Evolutionary conservation across 306 rosid species (phyloP).

Genomic region (Fragaria nilgerrensis): DNA sequence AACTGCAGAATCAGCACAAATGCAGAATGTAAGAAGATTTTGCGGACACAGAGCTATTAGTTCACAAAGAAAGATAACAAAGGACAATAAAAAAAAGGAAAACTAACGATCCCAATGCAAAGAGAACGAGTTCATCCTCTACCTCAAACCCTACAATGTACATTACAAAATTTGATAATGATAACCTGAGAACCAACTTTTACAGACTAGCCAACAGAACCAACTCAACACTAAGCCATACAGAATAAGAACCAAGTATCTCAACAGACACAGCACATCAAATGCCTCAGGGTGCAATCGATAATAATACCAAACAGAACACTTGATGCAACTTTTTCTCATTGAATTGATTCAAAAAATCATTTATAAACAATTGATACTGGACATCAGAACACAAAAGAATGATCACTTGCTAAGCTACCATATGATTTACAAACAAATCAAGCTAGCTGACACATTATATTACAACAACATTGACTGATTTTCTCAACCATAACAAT

Average conservation of each 20-base stretch:
- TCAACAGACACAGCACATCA: not conserved
- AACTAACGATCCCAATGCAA: too few species aligned
- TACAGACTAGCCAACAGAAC: slow-evolving; percentile 1
- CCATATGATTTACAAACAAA: slow-evolving; percentile 17
- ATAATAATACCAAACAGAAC: not conserved
- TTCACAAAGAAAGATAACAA: too few species aligned
- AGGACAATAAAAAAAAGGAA: too few species aligned
- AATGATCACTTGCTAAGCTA: slow-evolving; percentile 5
- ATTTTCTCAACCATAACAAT: slow-evolving; percentile 3
- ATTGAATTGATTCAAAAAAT: not conserved
- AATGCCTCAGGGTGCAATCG: not conserved
- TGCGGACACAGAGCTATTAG: too few species aligned
- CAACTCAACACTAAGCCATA: not conserved
- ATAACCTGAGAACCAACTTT: not conserved
- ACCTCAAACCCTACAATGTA: too few species aligned
- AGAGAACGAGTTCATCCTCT: too few species aligned
- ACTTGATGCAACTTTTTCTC: not conserved
- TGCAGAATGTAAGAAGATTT: not conserved
- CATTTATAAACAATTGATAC: slow-evolving; percentile 9
- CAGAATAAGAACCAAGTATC: not conserved
- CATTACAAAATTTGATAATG: not conserved
- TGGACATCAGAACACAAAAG: slow-evolving; percentile 9
- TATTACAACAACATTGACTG: not conserved
- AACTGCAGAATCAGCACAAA: not conserved
- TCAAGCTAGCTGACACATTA: slow-evolving; percentile 6